Evolutionary conservation across 2,329 filamentous ascomycete genomes (phyloP).

Genomic region (Colletotrichum orbiculare): DNA sequence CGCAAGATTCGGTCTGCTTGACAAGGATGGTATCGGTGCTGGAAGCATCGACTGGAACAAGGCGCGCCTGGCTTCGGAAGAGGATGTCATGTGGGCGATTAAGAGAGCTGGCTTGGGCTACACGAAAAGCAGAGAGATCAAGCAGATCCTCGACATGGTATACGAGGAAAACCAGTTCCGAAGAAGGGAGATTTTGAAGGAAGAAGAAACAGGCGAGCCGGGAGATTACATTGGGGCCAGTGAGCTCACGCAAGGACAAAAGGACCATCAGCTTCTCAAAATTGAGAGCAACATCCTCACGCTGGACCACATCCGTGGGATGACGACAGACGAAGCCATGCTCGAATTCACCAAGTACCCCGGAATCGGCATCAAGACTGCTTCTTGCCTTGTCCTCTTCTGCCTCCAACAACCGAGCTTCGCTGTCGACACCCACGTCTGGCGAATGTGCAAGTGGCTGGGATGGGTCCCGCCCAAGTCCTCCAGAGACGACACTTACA

Average conservation of each 20-base stretch:
- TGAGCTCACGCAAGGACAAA: constrained; percentile 57
- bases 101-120: constrained; percentile 76
- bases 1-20: constrained; percentile 69
- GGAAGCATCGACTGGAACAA: constrained; percentile 82
- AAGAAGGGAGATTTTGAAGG: constrained; percentile 56
- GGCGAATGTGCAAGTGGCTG: constrained; percentile 62
- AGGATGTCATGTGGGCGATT: constrained; percentile 76
- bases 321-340: constrained; percentile 61
- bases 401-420: constrained; percentile 64
- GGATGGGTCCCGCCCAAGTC: constrained; percentile 65
- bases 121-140: constrained; percentile 79
- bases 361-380: constrained; percentile 68
- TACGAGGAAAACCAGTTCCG: constrained; percentile 71
- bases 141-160: constrained; percentile 77
- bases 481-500: constrained; percentile 58
- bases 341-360: constrained; percentile 60
- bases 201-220: constrained; percentile 52
- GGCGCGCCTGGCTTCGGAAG: constrained; percentile 67
- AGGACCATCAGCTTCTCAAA: constrained; percentile 66
- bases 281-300: constrained; percentile 69
- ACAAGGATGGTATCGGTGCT: constrained; percentile 70
- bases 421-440: constrained; percentile 69
- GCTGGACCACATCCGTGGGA: constrained; percentile 61
- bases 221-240: constrained; percentile 55
- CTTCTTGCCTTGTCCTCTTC: constrained; percentile 67